Conservation (phyloP, 2,329 filamentous ascomycete genomes). For the Cladophialophora chaetospira region DNA sequence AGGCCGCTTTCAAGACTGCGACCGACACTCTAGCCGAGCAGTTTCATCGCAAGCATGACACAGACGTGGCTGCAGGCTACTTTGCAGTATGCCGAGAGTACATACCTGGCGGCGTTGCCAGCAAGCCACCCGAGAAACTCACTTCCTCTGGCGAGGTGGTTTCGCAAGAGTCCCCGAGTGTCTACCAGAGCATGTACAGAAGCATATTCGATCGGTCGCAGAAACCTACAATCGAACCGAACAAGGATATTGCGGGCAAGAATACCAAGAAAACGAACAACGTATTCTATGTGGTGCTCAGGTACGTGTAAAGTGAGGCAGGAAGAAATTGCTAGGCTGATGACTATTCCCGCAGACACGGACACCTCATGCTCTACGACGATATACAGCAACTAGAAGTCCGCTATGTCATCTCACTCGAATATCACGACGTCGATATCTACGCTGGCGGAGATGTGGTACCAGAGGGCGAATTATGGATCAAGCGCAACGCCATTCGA, state of each 20-base stretch:
- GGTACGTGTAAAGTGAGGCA: constrained; percentile 54
- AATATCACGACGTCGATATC: constrained; percentile 81
- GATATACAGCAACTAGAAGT: constrained; percentile 94
- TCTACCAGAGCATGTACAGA: constrained; percentile 97
- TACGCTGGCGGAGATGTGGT: constrained; percentile 78
- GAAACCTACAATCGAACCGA: constrained; percentile 55
- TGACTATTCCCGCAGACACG: constrained; percentile 66
- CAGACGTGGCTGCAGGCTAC: constrained; percentile 84
- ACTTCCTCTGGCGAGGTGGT: constrained; percentile 79
- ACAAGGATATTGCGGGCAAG: constrained; percentile 46
- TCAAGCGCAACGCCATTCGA: constrained; percentile 89
- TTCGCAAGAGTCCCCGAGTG: constrained; percentile 80
- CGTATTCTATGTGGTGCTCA: constrained; percentile 88
- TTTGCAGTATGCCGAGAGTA: constrained; percentile 96
- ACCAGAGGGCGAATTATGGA: constrained; percentile 90
- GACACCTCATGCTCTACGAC: constrained; percentile 96
- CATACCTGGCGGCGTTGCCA: constrained; percentile 86
- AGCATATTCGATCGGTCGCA: constrained; percentile 87
- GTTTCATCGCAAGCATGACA: constrained; percentile 63
- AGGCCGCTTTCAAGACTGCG: constrained; percentile 62
- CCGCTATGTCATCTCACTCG: constrained; percentile 89
- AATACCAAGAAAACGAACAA: constrained; percentile 68
- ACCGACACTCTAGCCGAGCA: constrained; percentile 63
- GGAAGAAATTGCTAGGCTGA: constrained; percentile 59
- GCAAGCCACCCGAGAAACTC: constrained; percentile 83